These are phyloP conservation scores for Tuber microsphaerosporum DNA, from an alignment of 495 filamentous ascomycete species.

Conservation along the genomic window DNA sequence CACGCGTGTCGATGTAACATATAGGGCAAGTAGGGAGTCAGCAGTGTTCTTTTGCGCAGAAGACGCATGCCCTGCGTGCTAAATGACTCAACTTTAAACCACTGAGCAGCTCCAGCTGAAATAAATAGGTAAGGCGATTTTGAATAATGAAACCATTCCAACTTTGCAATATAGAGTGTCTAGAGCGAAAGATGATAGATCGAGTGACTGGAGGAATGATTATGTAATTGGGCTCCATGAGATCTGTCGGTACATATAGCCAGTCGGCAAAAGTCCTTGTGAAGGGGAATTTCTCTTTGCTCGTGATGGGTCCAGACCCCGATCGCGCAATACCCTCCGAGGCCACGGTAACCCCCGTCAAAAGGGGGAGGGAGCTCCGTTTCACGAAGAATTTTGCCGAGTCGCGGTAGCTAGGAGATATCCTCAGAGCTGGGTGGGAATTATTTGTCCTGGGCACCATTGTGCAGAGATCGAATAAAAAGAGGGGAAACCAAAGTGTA, in stretches of 20 bases:
- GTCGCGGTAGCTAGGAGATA: neutral
- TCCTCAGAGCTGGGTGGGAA: neutral
- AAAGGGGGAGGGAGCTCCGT: neutral
- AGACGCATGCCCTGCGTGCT: neutral
- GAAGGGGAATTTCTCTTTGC: neutral
- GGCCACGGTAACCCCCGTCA: neutral
- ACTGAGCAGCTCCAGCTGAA: neutral
- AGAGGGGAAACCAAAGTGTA: neutral
- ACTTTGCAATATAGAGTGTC: neutral
- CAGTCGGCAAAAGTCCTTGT: neutral
- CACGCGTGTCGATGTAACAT: neutral
- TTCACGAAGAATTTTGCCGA: neutral
- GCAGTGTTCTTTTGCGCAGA: neutral
- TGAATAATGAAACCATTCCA: neutral
- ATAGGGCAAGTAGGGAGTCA: neutral
- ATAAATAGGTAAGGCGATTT: neutral
- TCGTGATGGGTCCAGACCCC: neutral
- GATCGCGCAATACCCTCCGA: neutral
- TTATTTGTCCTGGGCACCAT: neutral
- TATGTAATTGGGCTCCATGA: neutral
- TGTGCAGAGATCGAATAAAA: neutral
- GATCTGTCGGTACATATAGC: neutral
- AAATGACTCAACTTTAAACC: neutral
- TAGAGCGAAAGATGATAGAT: neutral
- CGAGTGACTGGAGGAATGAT: neutral